Base-by-base conservation (phyloP, 179 eudicot genomes). In the Spergularia azorica region DNA sequence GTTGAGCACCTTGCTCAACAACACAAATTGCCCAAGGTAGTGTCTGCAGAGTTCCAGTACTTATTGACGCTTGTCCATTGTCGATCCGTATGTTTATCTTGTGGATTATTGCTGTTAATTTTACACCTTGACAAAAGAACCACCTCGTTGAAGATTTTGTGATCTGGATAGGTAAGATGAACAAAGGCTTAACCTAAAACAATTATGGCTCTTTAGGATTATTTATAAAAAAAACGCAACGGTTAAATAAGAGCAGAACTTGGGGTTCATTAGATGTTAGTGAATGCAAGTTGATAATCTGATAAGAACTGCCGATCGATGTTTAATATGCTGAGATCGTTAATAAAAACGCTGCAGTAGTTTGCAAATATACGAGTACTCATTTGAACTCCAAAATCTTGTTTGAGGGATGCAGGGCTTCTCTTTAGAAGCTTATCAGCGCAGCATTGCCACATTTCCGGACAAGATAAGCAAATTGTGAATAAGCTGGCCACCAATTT, bases 1-100 rank as follows among this genome's bases (percentile, higher is more conserved):
- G 97, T 95, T 78, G 95, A 91, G 81, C 95, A 91, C 81, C 89
- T 95, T 43, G 97, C 92, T 78, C 71, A 85, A 74, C 91, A 88
- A 72, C 80, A 89, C 57, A 91, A 88, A 83, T 84, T 95, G 74
- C 98, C 98, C 15, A 79, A 88, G 96, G 98, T 95, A 88, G 70
- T 67, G 57, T 32, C 52, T 51, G 32, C 58, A 26, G 16, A 68
- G 63, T 62, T 70, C 5, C 48, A 63, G 5, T 51, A 14, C 14
- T 57, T 36, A 12, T 66, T 20, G 12, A 26, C 54, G 58, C 62
- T 58, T 76, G 15, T 80, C 61, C 73, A 41, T 62, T 46, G 18
- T 43, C 38, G 1, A 71, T 46, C 20, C 52, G 41, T 51, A 9
- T 18, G 32, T 21, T 5, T 65, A 15, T 63, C 17, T 15, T 16